Percentiles rank a stretch among this genome's conserved stretches.
These are phyloP conservation scores for Prunus mira DNA, from an alignment of 306 rosid species.

Conservation along the genomic window DNA sequence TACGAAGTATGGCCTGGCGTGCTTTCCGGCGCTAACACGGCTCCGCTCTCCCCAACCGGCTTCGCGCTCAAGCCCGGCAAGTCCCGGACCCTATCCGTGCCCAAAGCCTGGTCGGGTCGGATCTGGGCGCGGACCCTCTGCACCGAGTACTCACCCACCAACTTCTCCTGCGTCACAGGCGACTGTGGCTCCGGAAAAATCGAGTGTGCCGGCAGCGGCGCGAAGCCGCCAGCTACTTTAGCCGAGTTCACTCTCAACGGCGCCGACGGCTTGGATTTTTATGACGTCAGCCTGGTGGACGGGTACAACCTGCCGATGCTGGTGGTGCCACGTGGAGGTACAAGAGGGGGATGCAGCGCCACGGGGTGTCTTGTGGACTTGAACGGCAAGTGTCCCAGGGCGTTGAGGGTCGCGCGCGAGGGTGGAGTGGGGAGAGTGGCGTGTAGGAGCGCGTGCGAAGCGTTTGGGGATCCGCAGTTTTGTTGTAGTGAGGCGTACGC, in stretches of 20 bases:
- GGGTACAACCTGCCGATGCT: conserved; percentile 93
- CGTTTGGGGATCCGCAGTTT: conserved; percentile 74
- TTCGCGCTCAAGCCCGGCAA: conserved; percentile 56
- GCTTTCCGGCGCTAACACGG: conserved; percentile 74
- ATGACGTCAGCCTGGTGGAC: conserved; percentile 92
- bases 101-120: conserved; percentile 90
- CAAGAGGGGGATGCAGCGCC: conserved; percentile 71
- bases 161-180: conserved; percentile 71
- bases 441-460: conserved; percentile 96
- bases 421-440: conserved; percentile 49
- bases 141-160: conserved; percentile 42
- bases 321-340: conserved; percentile 64
- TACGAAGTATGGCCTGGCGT: conserved; percentile 81
- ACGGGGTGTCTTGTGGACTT: conserved; percentile 85
- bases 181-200: conserved; percentile 83
- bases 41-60: conserved; percentile 78
- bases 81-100: conserved; percentile 48
- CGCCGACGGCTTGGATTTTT: conserved; percentile 72
- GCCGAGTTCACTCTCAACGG: conserved; percentile 96
- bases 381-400: conserved; percentile 68
- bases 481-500: conserved; percentile 78
- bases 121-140: conserved; percentile 88
- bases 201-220: conserved; percentile 65
- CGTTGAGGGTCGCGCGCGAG: conserved; percentile 48
- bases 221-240: conserved; percentile 87